Percentiles rank a stretch among this genome's conserved stretches.
Evolutionary conservation across 23 red algal genomes (phyloP).

Genomic region (Gracilaria vermiculophylla): DNA sequence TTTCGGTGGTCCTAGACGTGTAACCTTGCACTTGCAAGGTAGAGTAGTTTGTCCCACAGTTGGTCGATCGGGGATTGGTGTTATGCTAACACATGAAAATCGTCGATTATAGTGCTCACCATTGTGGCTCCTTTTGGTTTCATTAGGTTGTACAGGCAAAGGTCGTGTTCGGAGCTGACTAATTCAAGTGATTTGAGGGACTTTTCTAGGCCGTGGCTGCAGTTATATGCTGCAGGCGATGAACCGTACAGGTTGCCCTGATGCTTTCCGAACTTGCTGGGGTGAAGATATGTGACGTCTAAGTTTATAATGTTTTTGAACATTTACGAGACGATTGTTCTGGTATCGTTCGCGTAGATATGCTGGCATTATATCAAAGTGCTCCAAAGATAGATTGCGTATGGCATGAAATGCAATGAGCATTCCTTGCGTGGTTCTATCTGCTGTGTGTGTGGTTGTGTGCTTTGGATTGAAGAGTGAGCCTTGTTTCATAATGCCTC

Average conservation of each 20-base stretch:
- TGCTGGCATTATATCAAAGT: background rate
- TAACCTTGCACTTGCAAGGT: conserved; percentile 1
- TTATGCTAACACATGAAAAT: background rate
- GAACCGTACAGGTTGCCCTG: conserved; percentile 1
- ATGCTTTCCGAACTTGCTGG: background rate
- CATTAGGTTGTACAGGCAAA: background rate
- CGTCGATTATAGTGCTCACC: background rate
- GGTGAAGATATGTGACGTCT: background rate
- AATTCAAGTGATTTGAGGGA: background rate
- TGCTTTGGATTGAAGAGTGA: background rate
- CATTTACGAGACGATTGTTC: background rate
- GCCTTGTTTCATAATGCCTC: background rate
- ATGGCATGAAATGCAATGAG: background rate
- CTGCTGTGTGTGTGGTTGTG: conserved; percentile 1
- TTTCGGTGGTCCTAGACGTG: background rate
- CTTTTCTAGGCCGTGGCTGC: background rate
- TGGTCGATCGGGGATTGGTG: background rate
- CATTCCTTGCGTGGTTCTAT: background rate
- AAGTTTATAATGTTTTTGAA: background rate
- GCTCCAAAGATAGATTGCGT: background rate
- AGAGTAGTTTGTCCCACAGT: background rate
- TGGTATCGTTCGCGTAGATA: background rate
- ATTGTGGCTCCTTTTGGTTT: background rate
- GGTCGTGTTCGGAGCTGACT: background rate
- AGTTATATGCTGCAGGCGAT: background rate